Base-by-base conservation (phyloP, 148 eudicot genomes). In the Nepenthes gracilis region DNA sequence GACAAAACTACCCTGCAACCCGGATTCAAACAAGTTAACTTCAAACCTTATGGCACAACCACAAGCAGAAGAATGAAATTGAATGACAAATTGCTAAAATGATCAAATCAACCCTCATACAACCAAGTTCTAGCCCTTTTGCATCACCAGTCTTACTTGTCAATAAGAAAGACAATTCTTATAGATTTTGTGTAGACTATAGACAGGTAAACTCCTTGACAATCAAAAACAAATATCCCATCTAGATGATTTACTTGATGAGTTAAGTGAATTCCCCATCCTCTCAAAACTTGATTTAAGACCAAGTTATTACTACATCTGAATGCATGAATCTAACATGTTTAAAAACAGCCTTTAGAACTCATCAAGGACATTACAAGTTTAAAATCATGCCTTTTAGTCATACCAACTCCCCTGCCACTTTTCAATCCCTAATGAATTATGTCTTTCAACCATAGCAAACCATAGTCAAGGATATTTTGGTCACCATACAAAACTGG, bases 401-500 rank as follows among this genome's bases (percentile, higher is more conserved):
- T 2, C 38, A 40, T 12, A 53, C 43, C 1, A 33, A 11, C 43
- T 32, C 40, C 9, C 54, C 52, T 1, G n/a, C 52, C 9, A 33
- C 66, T 37, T 51, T 63, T 9, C 66, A 63, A 12, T 7, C 9
- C 9, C 43, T 53, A 8, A 63, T 63, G 66, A 63, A 63, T 52
- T 8, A 36, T 1, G 10, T 51, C 2, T 63, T 63, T 23, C 3
- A 35, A 36, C 35, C 45, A 1, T 36, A 35, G 23, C 23, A 23
- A 23, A 23, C 23, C 23, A 23, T 23, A 23, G 23, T 23, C 23
- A 23, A 23, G 23, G 23, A 23, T 23, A 23, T 23, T 23, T 23
- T 23, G 23, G 23, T 23, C 23, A 23, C 23, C 23, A 23, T 23
- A 23, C 23, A 23, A 23, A 23, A 23, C 23, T 23, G 23, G 23